These are phyloP conservation scores for Rhizomucor miehei DNA, from an alignment of 371 early-diverging fungal genomes.

Conservation along the genomic window DNA sequence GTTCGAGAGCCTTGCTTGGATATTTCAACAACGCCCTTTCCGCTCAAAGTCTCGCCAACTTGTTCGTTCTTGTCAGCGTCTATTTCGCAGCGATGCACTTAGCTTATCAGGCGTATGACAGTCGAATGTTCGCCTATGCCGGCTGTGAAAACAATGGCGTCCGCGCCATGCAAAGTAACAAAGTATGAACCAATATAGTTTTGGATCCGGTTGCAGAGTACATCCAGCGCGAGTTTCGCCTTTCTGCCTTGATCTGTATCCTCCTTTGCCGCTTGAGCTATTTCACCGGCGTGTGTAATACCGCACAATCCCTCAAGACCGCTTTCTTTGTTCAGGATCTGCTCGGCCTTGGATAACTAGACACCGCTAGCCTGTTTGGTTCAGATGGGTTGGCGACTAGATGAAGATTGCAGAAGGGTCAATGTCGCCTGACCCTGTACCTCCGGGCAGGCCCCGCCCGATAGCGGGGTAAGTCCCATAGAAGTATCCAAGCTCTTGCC, in stretches of 20 bases:
- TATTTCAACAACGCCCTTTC: conserved; percentile 17
- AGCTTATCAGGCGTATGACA: too few relatives aligned
- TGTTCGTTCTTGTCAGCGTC: conserved; percentile 21
- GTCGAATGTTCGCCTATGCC: conserved; percentile 43
- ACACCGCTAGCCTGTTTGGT: background rate
- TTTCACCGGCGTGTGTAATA: conserved; percentile 26
- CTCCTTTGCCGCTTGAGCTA: conserved; percentile 8
- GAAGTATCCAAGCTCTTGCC: conserved; percentile 33
- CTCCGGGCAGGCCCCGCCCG: conserved; percentile 18
- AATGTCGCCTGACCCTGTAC: conserved; percentile 27
- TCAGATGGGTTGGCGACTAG: conserved; percentile 12
- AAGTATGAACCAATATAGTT: conserved; percentile 38
- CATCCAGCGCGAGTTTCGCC: conserved; percentile 27
- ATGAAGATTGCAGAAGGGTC: conserved; percentile 38
- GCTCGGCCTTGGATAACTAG: conserved; percentile 30
- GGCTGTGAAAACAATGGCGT: conserved; percentile 38
- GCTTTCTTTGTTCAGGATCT: conserved; percentile 34
- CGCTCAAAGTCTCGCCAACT: conserved; percentile 6
- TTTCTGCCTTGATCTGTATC: conserved; percentile 8
- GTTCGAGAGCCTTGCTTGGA: conserved; percentile 4
- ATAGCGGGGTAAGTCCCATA: conserved; percentile 39
- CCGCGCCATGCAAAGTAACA: conserved; percentile 23
- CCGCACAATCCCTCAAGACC: conserved; percentile 37
- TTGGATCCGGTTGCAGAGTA: conserved; percentile 35
- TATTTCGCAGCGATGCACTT: too few relatives aligned